Conservation (phyloP, 805 yeast species). For the Suhomyces kilbournensis region DNA sequence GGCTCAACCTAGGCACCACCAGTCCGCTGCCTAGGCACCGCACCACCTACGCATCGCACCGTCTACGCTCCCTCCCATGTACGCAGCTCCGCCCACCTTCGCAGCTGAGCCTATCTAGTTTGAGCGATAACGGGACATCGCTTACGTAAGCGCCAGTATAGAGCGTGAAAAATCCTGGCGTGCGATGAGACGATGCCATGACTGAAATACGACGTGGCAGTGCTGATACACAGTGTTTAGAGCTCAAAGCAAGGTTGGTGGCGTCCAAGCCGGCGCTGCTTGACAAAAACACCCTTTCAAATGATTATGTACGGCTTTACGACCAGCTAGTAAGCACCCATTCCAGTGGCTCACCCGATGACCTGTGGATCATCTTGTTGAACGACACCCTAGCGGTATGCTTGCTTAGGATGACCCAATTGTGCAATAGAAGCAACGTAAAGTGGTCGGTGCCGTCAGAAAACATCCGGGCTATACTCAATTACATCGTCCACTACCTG, state of each 20-base stretch:
- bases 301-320: not conserved
- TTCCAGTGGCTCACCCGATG: constrained; percentile 6
- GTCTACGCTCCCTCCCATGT: no score
- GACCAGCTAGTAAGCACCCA: not conserved
- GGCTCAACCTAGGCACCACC: not conserved
- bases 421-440: constrained; percentile 10
- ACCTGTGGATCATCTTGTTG: constrained; percentile 11
- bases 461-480: constrained; percentile 36
- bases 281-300: not conserved
- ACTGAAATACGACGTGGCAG: constrained; percentile 1
- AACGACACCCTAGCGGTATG: constrained; percentile 63
- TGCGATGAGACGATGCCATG: not conserved
- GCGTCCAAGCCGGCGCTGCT: not conserved
- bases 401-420: constrained; percentile 54
- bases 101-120: not conserved
- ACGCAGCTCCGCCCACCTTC: no score
- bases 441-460: constrained; percentile 11
- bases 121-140: not conserved
- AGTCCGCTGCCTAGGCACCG: not conserved
- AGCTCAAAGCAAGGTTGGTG: constrained; percentile 2
- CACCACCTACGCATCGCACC: not conserved
- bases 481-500: constrained; percentile 65
- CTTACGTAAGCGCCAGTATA: not conserved
- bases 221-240: not conserved
- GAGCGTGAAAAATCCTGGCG: not conserved